These are phyloP conservation scores for Helotiales sp. DNA, from an alignment of 2,329 filamentous ascomycete genomes.

Conservation along the genomic window DNA sequence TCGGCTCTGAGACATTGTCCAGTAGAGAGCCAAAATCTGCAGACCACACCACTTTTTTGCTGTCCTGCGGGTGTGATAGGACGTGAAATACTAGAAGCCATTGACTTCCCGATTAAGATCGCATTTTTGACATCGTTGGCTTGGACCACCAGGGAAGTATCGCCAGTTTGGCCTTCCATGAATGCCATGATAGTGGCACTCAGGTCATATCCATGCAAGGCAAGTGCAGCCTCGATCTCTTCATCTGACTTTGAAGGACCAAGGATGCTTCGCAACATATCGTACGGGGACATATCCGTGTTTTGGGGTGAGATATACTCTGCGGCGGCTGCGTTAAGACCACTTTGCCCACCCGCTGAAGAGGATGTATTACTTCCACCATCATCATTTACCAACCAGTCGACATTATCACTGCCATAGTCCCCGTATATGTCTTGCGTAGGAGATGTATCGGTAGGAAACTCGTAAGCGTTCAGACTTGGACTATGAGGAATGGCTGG, in stretches of 20 bases:
- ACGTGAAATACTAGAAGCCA: slow-evolving; percentile 72
- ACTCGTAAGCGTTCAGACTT: slow-evolving; percentile 92
- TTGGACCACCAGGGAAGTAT: slow-evolving; percentile 52
- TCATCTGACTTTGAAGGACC: slow-evolving; percentile 89
- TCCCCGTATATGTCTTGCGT: slow-evolving; percentile 88
- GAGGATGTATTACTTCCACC: slow-evolving; percentile 81
- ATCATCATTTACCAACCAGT: slow-evolving; percentile 93
- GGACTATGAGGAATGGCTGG: slow-evolving; percentile 93
- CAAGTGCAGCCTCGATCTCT: slow-evolving; percentile 90
- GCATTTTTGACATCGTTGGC: slow-evolving; percentile 64
- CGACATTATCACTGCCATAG: slow-evolving; percentile 90
- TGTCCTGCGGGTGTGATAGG: slow-evolving; percentile 78
- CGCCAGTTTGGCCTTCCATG: slow-evolving; percentile 72
- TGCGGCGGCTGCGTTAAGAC: slow-evolving; percentile 78
- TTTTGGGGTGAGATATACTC: slow-evolving; percentile 73
- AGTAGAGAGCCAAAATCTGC: slow-evolving; percentile 95
- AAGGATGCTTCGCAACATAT: slow-evolving; percentile 94
- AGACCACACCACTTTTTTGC: slow-evolving; percentile 85
- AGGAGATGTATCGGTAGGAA: slow-evolving; percentile 79
- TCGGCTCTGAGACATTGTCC: slow-evolving; percentile 96
- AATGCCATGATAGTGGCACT: slow-evolving; percentile 89
- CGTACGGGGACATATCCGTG: slow-evolving; percentile 95
- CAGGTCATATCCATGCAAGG: slow-evolving; percentile 88
- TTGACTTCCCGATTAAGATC: slow-evolving; percentile 87
- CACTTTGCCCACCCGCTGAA: slow-evolving; percentile 67